Conservation (phyloP, 257 asterid genomes). For the Cynanchum wilfordii region DNA sequence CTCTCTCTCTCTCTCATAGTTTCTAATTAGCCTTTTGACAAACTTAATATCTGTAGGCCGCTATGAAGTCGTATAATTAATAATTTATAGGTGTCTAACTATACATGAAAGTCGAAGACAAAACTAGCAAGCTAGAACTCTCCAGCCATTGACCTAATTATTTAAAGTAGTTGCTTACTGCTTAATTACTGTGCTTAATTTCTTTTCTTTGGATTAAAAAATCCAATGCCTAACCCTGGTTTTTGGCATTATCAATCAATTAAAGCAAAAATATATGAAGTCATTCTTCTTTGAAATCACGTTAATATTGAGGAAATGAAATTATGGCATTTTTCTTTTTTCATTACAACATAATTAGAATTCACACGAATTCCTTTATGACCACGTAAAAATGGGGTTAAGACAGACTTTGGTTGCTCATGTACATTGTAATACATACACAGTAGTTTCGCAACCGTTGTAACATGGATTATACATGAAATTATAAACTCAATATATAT, state of each 20-base stretch:
- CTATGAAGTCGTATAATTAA: background rate
- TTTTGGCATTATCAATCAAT: background rate
- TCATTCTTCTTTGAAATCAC: no score
- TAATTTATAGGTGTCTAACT: background rate
- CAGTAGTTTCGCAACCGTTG: slow-evolving; percentile 5
- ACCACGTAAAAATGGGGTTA: no score
- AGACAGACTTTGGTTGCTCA: slow-evolving; percentile 27
- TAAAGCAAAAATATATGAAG: no score
- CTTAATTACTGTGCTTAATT: background rate
- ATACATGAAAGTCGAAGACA: background rate
- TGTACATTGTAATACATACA: background rate
- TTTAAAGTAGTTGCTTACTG: background rate
- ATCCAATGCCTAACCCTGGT: background rate
- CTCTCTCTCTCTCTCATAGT: background rate
- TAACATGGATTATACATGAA: slow-evolving; percentile 13
- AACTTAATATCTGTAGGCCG: background rate
- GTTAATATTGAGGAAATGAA: no score
- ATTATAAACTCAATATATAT: background rate
- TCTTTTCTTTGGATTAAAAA: background rate
- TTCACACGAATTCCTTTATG: no score
- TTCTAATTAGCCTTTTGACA: background rate
- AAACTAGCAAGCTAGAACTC: background rate
- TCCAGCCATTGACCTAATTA: background rate
- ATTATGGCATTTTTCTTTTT: no score
- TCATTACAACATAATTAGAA: no score